Conservation (phyloP, 257 asterid species). For the Lycium barbarum region DNA sequence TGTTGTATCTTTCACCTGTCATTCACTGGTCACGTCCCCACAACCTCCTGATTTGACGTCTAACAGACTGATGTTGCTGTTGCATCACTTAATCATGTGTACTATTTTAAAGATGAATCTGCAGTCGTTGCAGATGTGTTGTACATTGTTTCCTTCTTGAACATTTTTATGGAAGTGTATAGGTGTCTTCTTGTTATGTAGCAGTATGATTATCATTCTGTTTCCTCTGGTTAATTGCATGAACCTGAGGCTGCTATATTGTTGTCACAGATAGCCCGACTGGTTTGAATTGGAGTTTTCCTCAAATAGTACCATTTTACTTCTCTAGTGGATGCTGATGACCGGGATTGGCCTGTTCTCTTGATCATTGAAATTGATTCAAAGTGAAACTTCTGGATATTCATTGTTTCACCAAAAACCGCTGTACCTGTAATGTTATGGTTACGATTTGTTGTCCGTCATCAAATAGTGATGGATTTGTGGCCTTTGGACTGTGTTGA, state of each 20-base stretch:
- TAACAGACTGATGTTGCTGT: not conserved
- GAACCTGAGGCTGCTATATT: not conserved
- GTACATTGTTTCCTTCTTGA: not conserved
- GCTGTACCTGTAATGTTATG: not conserved
- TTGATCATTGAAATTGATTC: not conserved
- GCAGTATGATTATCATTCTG: not conserved
- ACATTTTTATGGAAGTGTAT: not conserved
- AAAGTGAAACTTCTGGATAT: not conserved
- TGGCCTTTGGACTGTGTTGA: not conserved
- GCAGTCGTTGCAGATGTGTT: not conserved
- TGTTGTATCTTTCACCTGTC: not conserved
- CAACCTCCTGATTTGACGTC: not conserved
- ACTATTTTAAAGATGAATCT: not conserved
- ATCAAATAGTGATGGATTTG: not conserved
- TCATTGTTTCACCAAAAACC: not conserved
- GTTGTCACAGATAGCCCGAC: too few relatives aligned
- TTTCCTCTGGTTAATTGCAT: not conserved
- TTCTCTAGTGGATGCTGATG: not conserved
- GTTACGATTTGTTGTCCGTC: not conserved
- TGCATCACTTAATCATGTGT: not conserved
- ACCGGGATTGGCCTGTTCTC: not conserved
- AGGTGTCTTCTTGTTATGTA: not conserved
- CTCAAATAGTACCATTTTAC: not conserved
- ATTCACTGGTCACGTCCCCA: not conserved
- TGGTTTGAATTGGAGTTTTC: not conserved